These are phyloP conservation scores for Sporisorium exsertum DNA, from an alignment of 1,284 basidiomycete genomes.

Conservation along the genomic window DNA sequence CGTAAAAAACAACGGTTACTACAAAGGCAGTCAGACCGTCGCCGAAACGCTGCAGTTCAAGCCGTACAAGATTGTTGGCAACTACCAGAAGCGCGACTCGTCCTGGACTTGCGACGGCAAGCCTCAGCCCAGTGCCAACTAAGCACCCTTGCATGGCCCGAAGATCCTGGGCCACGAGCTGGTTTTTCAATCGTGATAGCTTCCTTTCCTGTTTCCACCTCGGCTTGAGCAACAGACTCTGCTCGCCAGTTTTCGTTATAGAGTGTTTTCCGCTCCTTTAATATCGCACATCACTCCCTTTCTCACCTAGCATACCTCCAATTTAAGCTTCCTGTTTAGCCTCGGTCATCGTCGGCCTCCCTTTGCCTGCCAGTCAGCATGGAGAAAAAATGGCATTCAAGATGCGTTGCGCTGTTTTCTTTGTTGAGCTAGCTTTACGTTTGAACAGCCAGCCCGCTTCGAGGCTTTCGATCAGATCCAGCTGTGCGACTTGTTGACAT, in stretches of 20 bases:
- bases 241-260: conserved; percentile 20
- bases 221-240: conserved; percentile 14
- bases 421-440: neutral
- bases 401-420: neutral
- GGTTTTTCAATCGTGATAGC: neutral
- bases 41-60: conserved; percentile 44
- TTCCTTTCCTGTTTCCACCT: neutral
- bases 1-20: conserved; percentile 55
- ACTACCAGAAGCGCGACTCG: conserved; percentile 38
- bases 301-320: neutral
- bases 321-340: neutral
- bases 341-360: neutral
- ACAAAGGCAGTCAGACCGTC: conserved; percentile 48
- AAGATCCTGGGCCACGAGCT: neutral
- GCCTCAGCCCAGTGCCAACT: conserved; percentile 34
- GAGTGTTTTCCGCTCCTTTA: neutral
- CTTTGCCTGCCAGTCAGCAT: neutral
- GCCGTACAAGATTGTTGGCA: conserved; percentile 56
- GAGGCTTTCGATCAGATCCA: conserved; percentile 6
- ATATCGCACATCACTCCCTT: neutral
- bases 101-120: conserved; percentile 57
- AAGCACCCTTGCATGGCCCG: too few relatives aligned
- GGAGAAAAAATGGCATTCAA: too few relatives aligned
- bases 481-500: conserved; percentile 2
- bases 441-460: neutral